A percentile compares a stretch with the other conserved stretches of the same genome.
phyloP scores from a whole-genome alignment of 305 asterid species.

The Fraxinus sp. region DNA sequence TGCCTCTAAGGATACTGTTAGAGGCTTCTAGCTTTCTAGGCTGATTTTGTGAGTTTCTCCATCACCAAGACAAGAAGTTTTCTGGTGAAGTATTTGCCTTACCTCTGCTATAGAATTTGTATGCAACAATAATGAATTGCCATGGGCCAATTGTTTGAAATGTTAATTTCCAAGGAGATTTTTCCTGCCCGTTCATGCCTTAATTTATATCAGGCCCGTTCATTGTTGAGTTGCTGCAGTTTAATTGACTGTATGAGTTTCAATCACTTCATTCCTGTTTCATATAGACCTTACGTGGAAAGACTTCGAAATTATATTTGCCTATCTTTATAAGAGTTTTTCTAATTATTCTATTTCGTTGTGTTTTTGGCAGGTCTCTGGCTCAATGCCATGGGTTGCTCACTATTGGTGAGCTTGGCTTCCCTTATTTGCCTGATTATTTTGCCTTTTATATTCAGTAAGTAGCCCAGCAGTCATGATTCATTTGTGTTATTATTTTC shows the following conservation, averaged over 20 bases:
- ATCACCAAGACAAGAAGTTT: background rate
- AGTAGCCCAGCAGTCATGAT: conserved; percentile 35
- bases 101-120: background rate
- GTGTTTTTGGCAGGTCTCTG: conserved; percentile 68
- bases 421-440: conserved; percentile 89
- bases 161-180: background rate
- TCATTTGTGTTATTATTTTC: conserved; percentile 21
- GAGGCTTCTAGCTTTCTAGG: background rate
- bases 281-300: background rate
- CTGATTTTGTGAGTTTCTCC: background rate
- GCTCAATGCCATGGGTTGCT: conserved; percentile 91
- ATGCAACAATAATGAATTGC: background rate
- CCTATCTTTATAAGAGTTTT: background rate
- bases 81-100: background rate
- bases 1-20: background rate
- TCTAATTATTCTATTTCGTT: conserved; percentile 7
- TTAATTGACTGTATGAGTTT: conserved; percentile 3
- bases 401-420: conserved; percentile 97
- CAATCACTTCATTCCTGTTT: conserved; percentile 10
- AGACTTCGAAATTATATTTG: background rate
- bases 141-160: background rate
- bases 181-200: background rate
- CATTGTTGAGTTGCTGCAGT: background rate
- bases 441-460: conserved; percentile 79
- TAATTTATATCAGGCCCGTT: background rate